Evolutionary conservation across 2,329 filamentous ascomycete species (phyloP).

Genomic region (Beauveria scarabaeidicola): DNA sequence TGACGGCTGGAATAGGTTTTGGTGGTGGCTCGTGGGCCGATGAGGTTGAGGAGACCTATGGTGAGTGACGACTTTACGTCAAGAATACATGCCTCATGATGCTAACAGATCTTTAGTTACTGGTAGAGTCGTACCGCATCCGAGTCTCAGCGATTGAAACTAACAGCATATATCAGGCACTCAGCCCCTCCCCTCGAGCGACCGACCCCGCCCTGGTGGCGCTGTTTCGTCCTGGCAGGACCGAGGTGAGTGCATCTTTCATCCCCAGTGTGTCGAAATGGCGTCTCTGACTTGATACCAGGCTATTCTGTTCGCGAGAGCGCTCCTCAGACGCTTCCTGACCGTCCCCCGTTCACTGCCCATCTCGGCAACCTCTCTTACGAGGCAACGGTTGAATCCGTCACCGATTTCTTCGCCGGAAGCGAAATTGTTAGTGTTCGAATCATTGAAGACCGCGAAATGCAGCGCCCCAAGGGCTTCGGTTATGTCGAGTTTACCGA

Average conservation of each 20-base stretch:
- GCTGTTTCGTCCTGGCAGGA: conserved; percentile 33
- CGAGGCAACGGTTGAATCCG: conserved; percentile 75
- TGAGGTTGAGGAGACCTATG: conserved; percentile 86
- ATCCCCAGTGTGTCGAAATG: neutral
- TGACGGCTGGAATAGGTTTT: conserved; percentile 31
- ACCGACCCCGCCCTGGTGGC: conserved; percentile 32
- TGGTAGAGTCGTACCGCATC: conserved; percentile 22
- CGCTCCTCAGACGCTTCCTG: conserved; percentile 65
- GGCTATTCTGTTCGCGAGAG: conserved; percentile 61
- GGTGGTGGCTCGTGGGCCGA: conserved; percentile 87
- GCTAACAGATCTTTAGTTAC: conserved; percentile 26
- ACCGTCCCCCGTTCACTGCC: conserved; percentile 88
- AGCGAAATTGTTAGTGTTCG: conserved; percentile 86
- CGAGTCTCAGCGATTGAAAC: neutral
- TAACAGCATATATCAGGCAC: conserved; percentile 33
- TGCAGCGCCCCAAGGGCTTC: conserved; percentile 92
- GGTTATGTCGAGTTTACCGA: conserved; percentile 92
- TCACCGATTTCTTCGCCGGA: conserved; percentile 75
- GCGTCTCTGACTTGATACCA: conserved; percentile 22
- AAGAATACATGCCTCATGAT: neutral
- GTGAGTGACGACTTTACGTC: conserved; percentile 33
- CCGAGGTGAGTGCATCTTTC: conserved; percentile 28
- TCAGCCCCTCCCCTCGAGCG: conserved; percentile 45
- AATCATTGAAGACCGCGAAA: conserved; percentile 93
- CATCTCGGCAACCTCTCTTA: conserved; percentile 96